phyloP scores from a whole-genome alignment of 2,329 filamentous ascomycete genomes.

The Penicillium griseofulvum region DNA sequence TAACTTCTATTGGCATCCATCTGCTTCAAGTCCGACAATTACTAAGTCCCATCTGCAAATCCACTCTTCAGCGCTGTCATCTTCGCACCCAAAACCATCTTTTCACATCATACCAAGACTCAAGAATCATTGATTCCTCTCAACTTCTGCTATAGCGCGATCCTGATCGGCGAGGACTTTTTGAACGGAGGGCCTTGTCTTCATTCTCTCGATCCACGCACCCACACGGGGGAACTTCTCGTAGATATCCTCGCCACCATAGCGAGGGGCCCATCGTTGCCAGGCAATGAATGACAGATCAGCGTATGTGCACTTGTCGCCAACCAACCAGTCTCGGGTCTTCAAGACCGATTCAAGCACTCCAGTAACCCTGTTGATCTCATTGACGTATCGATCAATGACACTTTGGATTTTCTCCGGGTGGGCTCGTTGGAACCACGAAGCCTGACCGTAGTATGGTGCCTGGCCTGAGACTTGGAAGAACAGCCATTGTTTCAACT shows the following conservation, averaged over 20 bases:
- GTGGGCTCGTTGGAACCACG: constrained; percentile 44
- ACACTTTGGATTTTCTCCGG: constrained; percentile 41
- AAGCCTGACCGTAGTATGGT: constrained; percentile 47
- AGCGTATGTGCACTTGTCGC: constrained; percentile 42
- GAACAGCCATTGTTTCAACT: constrained; percentile 42
- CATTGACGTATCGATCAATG: constrained; percentile 44
- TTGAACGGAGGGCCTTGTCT: no score
- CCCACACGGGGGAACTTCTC: neutral
- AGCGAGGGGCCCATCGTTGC: constrained; percentile 9
- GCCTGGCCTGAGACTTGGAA: constrained; percentile 41
- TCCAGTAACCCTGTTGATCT: constrained; percentile 42
- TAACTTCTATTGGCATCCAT: no score
- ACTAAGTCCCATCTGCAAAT: no score
- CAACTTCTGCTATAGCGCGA: no score
- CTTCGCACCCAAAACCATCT: no score
- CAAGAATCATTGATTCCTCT: no score
- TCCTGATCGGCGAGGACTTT: no score
- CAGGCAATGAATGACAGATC: constrained; percentile 42
- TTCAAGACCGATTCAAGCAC: constrained; percentile 44
- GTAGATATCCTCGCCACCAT: neutral
- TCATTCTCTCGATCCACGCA: neutral
- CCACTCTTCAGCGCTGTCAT: no score
- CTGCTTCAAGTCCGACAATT: no score
- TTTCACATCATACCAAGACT: no score
- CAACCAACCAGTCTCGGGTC: constrained; percentile 40